These are phyloP conservation scores for Ophiostoma ips DNA, from an alignment of 2,329 filamentous ascomycete species.

Conservation along the genomic window DNA sequence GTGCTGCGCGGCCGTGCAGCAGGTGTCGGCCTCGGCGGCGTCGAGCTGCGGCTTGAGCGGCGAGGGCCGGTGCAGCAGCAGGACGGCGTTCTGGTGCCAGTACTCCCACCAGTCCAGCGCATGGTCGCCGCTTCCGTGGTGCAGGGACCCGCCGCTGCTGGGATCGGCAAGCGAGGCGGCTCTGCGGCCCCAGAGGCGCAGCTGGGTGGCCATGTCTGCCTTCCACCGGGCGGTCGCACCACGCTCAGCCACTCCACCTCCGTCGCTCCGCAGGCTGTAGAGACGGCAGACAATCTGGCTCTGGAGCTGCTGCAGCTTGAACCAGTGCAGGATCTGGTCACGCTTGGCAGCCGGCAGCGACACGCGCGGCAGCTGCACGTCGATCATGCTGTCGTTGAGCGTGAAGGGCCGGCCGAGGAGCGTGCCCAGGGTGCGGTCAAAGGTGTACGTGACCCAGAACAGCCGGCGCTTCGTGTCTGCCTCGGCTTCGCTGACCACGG, in stretches of 20 bases:
- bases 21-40: slow-evolving; percentile 7
- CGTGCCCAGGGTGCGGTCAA: slow-evolving; percentile 15
- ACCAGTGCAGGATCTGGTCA: slow-evolving; percentile 14
- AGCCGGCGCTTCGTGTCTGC: slow-evolving; percentile 13
- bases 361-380: slow-evolving; percentile 11
- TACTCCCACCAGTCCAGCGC: slow-evolving; percentile 13
- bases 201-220: slow-evolving; percentile 1
- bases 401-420: slow-evolving; percentile 16
- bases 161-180: background rate
- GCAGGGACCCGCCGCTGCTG: background rate
- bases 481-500: slow-evolving; percentile 2
- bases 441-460: slow-evolving; percentile 17
- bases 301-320: slow-evolving; percentile 14
- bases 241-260: background rate
- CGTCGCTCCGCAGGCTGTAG: background rate
- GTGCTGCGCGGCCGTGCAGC: slow-evolving; percentile 13
- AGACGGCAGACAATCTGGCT: slow-evolving; percentile 13
- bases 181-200: background rate
- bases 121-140: background rate
- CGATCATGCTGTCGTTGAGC: slow-evolving; percentile 14
- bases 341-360: slow-evolving; percentile 5
- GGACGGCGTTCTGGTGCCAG: slow-evolving; percentile 15
- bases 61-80: slow-evolving; percentile 14
- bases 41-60: slow-evolving; percentile 8
- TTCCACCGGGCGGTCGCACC: slow-evolving; percentile 2